A percentile compares a stretch with the other conserved stretches of the same genome.
Conservation (phyloP, 257 asterid species). For the Eustoma russellianum region DNA sequence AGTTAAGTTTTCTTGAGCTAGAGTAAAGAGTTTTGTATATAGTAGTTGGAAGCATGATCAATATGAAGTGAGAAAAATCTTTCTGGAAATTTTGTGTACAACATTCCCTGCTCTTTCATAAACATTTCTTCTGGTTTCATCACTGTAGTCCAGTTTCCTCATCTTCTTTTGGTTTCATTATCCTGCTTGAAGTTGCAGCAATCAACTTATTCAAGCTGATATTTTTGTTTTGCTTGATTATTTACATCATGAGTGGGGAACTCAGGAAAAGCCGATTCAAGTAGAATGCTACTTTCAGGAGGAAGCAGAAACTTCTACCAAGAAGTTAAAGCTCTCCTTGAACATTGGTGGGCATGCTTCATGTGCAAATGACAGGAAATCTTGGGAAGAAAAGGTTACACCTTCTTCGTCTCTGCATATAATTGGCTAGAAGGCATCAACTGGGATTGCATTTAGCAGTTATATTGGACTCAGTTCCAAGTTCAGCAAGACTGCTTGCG, state of each 20-base stretch:
- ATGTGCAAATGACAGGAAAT: conserved; percentile 10
- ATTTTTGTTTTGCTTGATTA: no score
- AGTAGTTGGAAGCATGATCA: no score
- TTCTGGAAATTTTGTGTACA: no score
- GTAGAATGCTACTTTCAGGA: conserved; percentile 11
- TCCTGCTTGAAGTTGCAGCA: no score
- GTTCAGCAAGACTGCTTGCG: conserved; percentile 4
- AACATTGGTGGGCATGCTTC: conserved; percentile 20
- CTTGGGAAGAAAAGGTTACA: conserved; percentile 6
- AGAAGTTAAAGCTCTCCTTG: conserved; percentile 28
- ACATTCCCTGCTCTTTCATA: no score
- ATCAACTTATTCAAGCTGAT: no score
- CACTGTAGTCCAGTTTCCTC: no score
- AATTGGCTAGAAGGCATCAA: conserved; percentile 16
- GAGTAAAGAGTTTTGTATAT: no score
- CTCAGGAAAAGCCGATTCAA: conserved; percentile 11
- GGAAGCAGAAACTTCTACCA: conserved; percentile 15
- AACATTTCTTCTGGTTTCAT: no score
- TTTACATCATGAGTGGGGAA: conserved; percentile 8
- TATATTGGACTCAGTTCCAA: conserved; percentile 8
- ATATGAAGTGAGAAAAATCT: no score
- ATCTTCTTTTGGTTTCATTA: no score
- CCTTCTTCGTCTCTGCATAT: conserved; percentile 15
- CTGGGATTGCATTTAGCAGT: conserved; percentile 1
- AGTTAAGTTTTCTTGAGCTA: no score